phyloP scores from a whole-genome alignment of 129 eudicot genomes.

The Saussurea involucrata region DNA sequence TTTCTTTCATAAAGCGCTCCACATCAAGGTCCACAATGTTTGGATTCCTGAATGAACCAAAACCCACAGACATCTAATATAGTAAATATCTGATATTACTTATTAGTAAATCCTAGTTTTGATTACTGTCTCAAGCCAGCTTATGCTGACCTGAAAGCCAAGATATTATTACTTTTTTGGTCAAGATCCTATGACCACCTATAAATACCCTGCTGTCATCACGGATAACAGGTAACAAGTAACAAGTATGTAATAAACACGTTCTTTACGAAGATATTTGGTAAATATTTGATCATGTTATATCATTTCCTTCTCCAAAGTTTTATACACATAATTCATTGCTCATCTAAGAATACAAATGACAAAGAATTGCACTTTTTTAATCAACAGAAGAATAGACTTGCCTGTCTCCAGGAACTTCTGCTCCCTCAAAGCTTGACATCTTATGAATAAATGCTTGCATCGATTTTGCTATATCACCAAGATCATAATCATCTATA shows the following conservation, averaged over 20 bases:
- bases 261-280: background rate
- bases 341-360: background rate
- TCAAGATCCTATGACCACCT: background rate
- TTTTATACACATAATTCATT: background rate
- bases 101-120: background rate
- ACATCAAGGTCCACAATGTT: constrained; percentile 67
- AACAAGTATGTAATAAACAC: background rate
- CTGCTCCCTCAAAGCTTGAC: constrained; percentile 88
- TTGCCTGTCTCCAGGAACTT: constrained; percentile 78
- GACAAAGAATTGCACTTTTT: background rate
- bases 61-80: background rate
- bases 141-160: background rate
- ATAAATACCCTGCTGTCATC: no score
- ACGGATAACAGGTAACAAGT: background rate
- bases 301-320: no score
- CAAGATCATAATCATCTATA: constrained; percentile 60
- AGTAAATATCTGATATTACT: background rate
- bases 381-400: background rate
- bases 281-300: no score
- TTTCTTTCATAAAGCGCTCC: constrained; percentile 80
- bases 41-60: constrained; percentile 33
- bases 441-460: constrained; percentile 67
- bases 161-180: background rate
- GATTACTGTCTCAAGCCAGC: background rate
- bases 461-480: constrained; percentile 80